Evolutionary conservation across 2,329 filamentous ascomycete species (phyloP).

Genomic region (Paecilomyces sp.): DNA sequence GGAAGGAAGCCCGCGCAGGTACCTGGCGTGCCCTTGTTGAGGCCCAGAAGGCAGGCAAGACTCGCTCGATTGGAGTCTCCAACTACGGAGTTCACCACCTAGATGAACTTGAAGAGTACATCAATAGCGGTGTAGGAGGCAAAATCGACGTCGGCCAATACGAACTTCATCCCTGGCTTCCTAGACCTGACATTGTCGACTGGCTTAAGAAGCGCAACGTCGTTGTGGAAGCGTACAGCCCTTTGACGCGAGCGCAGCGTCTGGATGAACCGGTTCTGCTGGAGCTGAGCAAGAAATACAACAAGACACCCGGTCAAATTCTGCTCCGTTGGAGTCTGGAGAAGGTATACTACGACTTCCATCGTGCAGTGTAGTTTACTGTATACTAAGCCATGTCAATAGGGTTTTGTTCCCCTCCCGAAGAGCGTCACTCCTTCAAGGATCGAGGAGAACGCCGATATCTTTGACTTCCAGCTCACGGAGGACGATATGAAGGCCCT

Average conservation of each 20-base stretch:
- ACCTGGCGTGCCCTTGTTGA: conserved; percentile 36
- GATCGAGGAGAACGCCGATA: conserved; percentile 54
- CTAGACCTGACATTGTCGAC: conserved; percentile 66
- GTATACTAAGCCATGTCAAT: background rate
- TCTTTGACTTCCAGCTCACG: conserved; percentile 55
- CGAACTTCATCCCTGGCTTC: conserved; percentile 85
- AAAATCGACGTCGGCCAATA: conserved; percentile 78
- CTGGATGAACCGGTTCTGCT: conserved; percentile 48
- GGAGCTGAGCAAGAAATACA: conserved; percentile 48
- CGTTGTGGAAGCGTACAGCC: conserved; percentile 52
- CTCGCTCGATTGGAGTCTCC: conserved; percentile 35
- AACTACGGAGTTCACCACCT: conserved; percentile 34
- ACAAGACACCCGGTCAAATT: conserved; percentile 52
- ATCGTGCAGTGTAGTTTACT: conserved; percentile 1
- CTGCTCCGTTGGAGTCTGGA: conserved; percentile 56
- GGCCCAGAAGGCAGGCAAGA: conserved; percentile 29
- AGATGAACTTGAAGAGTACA: conserved; percentile 34
- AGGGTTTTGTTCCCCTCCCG: conserved; percentile 56
- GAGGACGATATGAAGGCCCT: conserved; percentile 52
- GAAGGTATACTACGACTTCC: conserved; percentile 32
- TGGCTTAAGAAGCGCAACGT: conserved; percentile 65
- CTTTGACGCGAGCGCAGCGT: conserved; percentile 38
- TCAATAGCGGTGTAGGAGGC: conserved; percentile 44
- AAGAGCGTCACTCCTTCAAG: conserved; percentile 55
- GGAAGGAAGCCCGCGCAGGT: conserved; percentile 29